These are phyloP conservation scores for Rhodofomes roseus DNA, from an alignment of 1,284 basidiomycete species.

Conservation along the genomic window DNA sequence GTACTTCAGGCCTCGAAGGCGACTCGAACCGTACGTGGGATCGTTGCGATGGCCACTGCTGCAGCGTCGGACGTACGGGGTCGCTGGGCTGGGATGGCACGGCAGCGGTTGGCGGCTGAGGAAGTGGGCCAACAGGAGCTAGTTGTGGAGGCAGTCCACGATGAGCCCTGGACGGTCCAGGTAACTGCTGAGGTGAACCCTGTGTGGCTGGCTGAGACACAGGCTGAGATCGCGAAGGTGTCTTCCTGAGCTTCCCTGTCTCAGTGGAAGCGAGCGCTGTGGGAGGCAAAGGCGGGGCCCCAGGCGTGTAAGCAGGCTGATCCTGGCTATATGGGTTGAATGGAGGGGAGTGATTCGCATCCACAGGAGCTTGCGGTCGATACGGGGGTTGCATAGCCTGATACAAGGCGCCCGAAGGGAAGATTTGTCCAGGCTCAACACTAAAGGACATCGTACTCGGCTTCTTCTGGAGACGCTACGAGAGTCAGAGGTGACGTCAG, in stretches of 20 bases:
- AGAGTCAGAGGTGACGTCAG: neutral
- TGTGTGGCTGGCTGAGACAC: neutral
- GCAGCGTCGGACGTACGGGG: neutral
- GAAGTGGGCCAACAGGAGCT: neutral
- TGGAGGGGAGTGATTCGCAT: neutral
- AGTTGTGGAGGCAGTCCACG: neutral
- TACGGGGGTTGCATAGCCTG: slow-evolving; percentile 6
- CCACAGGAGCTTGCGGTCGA: neutral
- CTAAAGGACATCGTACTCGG: slow-evolving; percentile 14
- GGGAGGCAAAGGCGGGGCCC: neutral
- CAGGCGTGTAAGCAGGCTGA: neutral
- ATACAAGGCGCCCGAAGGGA: slow-evolving; percentile 18
- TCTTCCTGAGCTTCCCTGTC: neutral
- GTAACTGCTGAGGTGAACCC: neutral
- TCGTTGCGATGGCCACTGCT: neutral
- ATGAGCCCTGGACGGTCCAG: neutral
- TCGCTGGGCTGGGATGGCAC: neutral
- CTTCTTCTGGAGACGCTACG: neutral
- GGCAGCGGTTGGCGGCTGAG: neutral
- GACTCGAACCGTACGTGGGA: slow-evolving; percentile 1
- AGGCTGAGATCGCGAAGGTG: neutral
- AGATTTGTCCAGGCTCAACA: slow-evolving; percentile 27
- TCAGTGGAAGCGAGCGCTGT: neutral
- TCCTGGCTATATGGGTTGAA: neutral
- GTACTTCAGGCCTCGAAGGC: neutral